Evolutionary conservation across 2,329 filamentous ascomycete species (phyloP).

Genomic region (Fusarium lateritium): DNA sequence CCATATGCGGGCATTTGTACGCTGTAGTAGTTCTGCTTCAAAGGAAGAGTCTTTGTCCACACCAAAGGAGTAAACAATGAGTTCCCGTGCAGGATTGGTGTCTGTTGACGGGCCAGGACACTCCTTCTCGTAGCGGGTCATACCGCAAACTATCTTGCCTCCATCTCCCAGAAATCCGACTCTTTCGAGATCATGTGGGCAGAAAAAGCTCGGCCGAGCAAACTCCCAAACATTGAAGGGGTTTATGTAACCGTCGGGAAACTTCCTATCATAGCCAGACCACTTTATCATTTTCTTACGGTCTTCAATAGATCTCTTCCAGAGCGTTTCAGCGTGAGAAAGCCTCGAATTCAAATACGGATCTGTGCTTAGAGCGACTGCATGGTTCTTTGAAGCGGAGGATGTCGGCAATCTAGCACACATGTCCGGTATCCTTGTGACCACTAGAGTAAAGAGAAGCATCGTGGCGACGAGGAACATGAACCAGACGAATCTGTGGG

Average conservation of each 20-base stretch:
- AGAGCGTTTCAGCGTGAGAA: constrained; percentile 2
- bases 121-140: constrained; percentile 11
- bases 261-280: background rate
- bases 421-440: background rate
- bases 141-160: constrained; percentile 3
- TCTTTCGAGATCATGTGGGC: constrained; percentile 2
- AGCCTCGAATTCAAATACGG: constrained; percentile 5
- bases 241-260: constrained; percentile 11
- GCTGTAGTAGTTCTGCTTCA: background rate
- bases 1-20: constrained; percentile 15
- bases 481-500: background rate
- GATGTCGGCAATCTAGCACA: background rate
- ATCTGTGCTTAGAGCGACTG: background rate
- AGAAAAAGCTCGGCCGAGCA: constrained; percentile 7
- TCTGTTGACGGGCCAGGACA: background rate
- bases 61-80: constrained; percentile 6
- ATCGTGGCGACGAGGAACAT: background rate
- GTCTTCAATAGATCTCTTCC: background rate
- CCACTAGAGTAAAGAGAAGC: background rate
- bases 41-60: background rate
- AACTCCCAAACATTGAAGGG: constrained; percentile 10
- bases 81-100: background rate
- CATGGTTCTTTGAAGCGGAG: fast-evolving
- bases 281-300: background rate
- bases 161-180: background rate